Evolutionary conservation across 2,329 filamentous ascomycete genomes (phyloP).

Genomic region (Plectosphaerella plurivora): DNA sequence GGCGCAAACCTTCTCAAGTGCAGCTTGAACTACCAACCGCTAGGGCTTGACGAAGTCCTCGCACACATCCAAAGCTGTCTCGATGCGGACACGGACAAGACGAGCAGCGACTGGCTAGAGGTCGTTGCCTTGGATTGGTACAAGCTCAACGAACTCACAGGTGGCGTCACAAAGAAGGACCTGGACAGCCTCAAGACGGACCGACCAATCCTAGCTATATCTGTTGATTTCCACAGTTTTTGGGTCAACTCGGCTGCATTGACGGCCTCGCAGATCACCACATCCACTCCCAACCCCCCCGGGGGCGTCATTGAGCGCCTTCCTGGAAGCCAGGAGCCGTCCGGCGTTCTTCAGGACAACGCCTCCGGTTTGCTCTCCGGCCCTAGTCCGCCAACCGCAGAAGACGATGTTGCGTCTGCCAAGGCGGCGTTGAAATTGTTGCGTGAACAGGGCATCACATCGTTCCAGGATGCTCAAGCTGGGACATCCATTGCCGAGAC

Average conservation of each 20-base stretch:
- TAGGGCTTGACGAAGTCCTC: slow-evolving; percentile 11
- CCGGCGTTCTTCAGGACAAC: slow-evolving; percentile 17
- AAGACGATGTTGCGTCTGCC: slow-evolving; percentile 15
- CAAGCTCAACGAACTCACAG: neutral
- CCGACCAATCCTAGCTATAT: neutral
- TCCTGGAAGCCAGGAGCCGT: slow-evolving; percentile 17
- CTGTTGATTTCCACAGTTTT: slow-evolving; percentile 2
- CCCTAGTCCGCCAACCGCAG: slow-evolving; percentile 12
- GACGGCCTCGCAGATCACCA: slow-evolving; percentile 15
- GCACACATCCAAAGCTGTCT: slow-evolving; percentile 18
- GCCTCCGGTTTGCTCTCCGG: slow-evolving; percentile 14
- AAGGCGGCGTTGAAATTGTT: slow-evolving; percentile 19
- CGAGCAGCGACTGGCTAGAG: slow-evolving; percentile 18
- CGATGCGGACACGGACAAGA: slow-evolving; percentile 15
- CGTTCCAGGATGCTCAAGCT: slow-evolving; percentile 20
- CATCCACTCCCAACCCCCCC: slow-evolving; percentile 13
- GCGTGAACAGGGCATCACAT: slow-evolving; percentile 19
- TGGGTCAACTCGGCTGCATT: slow-evolving; percentile 17
- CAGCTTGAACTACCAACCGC: slow-evolving; percentile 19
- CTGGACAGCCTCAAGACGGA: slow-evolving; percentile 5
- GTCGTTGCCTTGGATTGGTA: slow-evolving; percentile 12
- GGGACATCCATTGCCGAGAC: slow-evolving; percentile 5
- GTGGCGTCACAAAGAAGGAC: neutral
- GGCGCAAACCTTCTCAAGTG: slow-evolving; percentile 19
- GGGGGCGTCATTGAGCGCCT: slow-evolving; percentile 18